Percentiles rank a stretch among this genome's conserved stretches.
Evolutionary conservation across 192 early-diverging fungal species (phyloP).

Genomic region (Backusella liffmaniae): DNA sequence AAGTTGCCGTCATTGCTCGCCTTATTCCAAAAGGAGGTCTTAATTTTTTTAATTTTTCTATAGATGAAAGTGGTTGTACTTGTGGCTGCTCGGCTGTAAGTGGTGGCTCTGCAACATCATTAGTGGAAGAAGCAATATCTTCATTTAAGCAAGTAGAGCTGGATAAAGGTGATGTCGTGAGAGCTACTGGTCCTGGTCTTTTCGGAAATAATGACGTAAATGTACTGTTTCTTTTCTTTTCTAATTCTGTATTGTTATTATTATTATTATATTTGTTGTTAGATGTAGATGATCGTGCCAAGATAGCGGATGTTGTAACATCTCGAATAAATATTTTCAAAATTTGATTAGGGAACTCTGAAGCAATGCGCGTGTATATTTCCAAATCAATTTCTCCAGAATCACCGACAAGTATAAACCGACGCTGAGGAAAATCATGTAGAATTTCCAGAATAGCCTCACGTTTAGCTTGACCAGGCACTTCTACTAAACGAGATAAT

Average conservation of each 20-base stretch:
- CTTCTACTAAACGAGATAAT: slow-evolving; percentile 57
- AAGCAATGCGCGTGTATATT: slow-evolving; percentile 67
- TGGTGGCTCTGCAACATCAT: background rate
- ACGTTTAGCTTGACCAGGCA: slow-evolving; percentile 48
- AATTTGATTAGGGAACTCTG: slow-evolving; percentile 64
- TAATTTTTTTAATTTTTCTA: background rate
- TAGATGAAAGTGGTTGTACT: background rate
- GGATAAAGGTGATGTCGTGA: background rate
- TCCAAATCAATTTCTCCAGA: slow-evolving; percentile 84
- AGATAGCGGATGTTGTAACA: slow-evolving; percentile 37
- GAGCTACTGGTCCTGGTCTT: slow-evolving; percentile 3
- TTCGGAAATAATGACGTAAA: background rate
- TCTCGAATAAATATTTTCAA: slow-evolving; percentile 87
- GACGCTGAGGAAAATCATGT: slow-evolving; percentile 66
- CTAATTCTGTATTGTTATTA: background rate
- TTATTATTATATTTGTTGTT: background rate
- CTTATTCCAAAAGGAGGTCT: slow-evolving; percentile 3
- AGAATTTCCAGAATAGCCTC: slow-evolving; percentile 50
- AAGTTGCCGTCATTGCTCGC: background rate
- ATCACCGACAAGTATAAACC: slow-evolving; percentile 85
- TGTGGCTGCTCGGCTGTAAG: background rate
- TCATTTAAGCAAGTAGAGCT: background rate
- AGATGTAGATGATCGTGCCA: background rate
- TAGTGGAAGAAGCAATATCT: background rate
- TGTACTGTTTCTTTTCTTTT: background rate